These are phyloP conservation scores for Boletus sensibilis DNA, from an alignment of 768 basidiomycete genomes.

Conservation along the genomic window DNA sequence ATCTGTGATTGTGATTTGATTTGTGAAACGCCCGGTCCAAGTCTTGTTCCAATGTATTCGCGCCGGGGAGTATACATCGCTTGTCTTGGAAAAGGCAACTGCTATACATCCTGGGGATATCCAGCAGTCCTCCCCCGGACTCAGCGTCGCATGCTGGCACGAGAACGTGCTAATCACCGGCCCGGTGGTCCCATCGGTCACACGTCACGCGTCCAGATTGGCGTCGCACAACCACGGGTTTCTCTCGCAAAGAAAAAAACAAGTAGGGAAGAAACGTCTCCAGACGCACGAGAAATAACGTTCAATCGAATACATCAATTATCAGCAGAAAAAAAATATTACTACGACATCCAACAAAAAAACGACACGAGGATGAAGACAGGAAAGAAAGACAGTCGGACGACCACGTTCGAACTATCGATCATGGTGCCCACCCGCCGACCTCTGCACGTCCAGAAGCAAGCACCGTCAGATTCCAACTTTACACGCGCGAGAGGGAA, in stretches of 20 bases:
- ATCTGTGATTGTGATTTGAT: slow-evolving; percentile 67
- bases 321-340: not conserved
- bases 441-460: slow-evolving; percentile 10
- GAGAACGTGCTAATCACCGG: no score
- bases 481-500: not conserved
- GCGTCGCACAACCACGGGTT: no score
- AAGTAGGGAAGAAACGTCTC: not conserved
- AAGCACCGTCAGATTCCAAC: not conserved
- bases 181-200: no score
- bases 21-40: slow-evolving; percentile 81
- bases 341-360: not conserved
- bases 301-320: not conserved
- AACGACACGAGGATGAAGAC: not conserved
- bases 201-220: no score
- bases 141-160: no score
- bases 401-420: not conserved
- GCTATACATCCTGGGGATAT: no score
- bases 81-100: no score
- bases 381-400: not conserved
- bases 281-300: not conserved
- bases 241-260: not conserved
- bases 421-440: slow-evolving; percentile 19
- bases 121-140: no score
- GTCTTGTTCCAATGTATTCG: no score
- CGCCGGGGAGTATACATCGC: no score